Percentiles rank a stretch among this genome's conserved stretches.
These are phyloP conservation scores for Solanum ossicruentum DNA, from an alignment of 257 asterid genomes.

Conservation along the genomic window DNA sequence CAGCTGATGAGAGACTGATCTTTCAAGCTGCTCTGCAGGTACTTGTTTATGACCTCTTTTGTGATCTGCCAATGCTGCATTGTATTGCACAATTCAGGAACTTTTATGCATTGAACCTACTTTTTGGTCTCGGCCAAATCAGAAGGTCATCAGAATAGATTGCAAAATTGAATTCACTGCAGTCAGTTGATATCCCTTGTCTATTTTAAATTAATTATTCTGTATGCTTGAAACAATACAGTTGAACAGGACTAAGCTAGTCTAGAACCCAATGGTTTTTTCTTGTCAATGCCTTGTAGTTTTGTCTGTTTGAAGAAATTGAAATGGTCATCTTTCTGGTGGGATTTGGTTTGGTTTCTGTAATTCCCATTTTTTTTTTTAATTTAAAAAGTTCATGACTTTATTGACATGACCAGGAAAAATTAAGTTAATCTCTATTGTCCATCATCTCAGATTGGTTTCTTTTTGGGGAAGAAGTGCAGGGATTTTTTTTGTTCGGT, in stretches of 20 bases:
- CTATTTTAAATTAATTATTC: not conserved
- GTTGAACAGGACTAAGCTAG: not conserved
- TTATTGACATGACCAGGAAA: not conserved
- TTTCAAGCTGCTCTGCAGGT: slow-evolving; percentile 97
- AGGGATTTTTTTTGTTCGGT: not conserved
- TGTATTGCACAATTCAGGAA: not conserved
- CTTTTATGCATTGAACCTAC: not conserved
- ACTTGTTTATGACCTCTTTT: slow-evolving; percentile 5
- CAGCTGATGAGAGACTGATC: slow-evolving; percentile 82
- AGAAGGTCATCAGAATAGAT: not conserved
- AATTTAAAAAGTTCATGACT: not conserved
- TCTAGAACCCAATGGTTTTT: not conserved
- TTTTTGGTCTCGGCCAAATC: not conserved
- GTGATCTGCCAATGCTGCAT: not conserved
- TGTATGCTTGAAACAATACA: not conserved
- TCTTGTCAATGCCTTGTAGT: not conserved
- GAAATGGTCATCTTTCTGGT: not conserved
- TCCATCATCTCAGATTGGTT: not conserved
- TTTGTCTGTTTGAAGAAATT: not conserved
- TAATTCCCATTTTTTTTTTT: not conserved
- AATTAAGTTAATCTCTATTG: not conserved
- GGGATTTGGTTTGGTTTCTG: not conserved
- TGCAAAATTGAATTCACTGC: not conserved
- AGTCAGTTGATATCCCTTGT: not conserved
- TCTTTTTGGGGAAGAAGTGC: not conserved